Base-by-base conservation (phyloP, 805 yeast genomes). In the Candida tallmaniae region DNA sequence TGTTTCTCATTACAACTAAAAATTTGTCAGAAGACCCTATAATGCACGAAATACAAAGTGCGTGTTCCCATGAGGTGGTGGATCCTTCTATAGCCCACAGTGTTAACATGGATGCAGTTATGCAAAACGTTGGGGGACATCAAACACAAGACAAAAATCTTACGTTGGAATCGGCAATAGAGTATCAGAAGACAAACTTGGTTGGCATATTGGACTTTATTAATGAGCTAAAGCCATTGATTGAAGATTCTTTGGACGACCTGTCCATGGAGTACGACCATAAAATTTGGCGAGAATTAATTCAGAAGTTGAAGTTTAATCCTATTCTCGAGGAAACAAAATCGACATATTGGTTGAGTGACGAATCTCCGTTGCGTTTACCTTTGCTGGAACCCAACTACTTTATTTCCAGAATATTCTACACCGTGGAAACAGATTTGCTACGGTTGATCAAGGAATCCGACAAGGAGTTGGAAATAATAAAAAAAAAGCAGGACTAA, bases 371-470 rank as follows among this genome's bases (percentile, higher is more conserved):
- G 0, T 58, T 86, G 27, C 65, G 82, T 29, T 74, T 71, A 36
- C 93, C 93, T 0, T 60, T 82, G 24, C 72, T 70, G 44, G 88
- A 86, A 51, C 78, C 88, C 0, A 74, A 76, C 38, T 83, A 74
- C 47, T 70, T 83, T 23, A 52, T 72, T 20, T 52, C 65, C 35
- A 54, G 70, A 35, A 45, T 59, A 25, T 49, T 62, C 23, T 36
- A 36, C 31, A 47, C 50, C 16, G 45, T 58, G 7, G 56, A 60
- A 24, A 32, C 42, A 3, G 56, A 54, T 18, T 34, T 54, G 27
- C 35, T 26, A 23, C 48, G 17, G 29, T 41, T 27, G 35, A 38
- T 31, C 21, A n/a, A 35, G 13, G 39, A 37, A 14, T 25, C 30
- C 3, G 36, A 36, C 24, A 28, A 31, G n/a, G 39, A 36, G 26